phyloP scores from a whole-genome alignment of 2,329 filamentous ascomycete species.

The Diplocarpon mali region DNA sequence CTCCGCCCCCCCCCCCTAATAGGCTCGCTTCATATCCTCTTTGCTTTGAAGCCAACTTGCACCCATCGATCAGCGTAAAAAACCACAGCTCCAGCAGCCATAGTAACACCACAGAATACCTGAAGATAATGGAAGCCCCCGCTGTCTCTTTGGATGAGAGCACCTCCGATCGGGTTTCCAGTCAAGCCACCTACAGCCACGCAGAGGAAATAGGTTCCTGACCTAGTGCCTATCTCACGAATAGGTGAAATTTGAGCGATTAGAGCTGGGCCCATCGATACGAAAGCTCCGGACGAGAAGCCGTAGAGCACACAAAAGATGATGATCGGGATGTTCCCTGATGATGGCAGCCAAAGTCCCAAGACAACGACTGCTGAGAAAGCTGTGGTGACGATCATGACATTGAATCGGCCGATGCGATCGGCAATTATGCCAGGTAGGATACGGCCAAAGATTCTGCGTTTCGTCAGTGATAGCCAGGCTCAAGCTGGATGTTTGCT shows the following conservation, averaged over 20 bases:
- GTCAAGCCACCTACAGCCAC: constrained; percentile 54
- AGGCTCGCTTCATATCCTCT: constrained; percentile 15
- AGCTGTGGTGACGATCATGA: constrained; percentile 37
- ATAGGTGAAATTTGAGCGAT: constrained; percentile 63
- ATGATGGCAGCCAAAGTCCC: constrained; percentile 41
- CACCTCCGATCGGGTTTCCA: constrained; percentile 57
- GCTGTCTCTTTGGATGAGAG: constrained; percentile 39
- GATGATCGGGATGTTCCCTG: constrained; percentile 45
- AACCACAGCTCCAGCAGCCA: constrained; percentile 32
- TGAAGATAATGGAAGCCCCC: constrained; percentile 42
- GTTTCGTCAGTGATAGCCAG: constrained; percentile 8
- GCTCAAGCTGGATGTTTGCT: background rate
- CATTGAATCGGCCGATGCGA: constrained; percentile 41
- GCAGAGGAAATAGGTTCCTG: constrained; percentile 51
- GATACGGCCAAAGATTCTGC: constrained; percentile 42
- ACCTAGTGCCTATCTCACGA: constrained; percentile 56
- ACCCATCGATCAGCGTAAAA: constrained; percentile 30
- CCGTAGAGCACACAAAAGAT: constrained; percentile 59
- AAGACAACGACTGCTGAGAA: constrained; percentile 37
- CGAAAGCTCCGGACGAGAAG: constrained; percentile 56
- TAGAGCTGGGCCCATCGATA: constrained; percentile 50
- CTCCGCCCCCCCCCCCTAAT: too few relatives aligned
- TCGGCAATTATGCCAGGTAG: constrained; percentile 43
- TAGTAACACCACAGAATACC: constrained; percentile 50
- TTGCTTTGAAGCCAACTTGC: constrained; percentile 21